These are phyloP conservation scores for Colletotrichum sp. DNA, from an alignment of 2,329 filamentous ascomycete species.

Conservation along the genomic window DNA sequence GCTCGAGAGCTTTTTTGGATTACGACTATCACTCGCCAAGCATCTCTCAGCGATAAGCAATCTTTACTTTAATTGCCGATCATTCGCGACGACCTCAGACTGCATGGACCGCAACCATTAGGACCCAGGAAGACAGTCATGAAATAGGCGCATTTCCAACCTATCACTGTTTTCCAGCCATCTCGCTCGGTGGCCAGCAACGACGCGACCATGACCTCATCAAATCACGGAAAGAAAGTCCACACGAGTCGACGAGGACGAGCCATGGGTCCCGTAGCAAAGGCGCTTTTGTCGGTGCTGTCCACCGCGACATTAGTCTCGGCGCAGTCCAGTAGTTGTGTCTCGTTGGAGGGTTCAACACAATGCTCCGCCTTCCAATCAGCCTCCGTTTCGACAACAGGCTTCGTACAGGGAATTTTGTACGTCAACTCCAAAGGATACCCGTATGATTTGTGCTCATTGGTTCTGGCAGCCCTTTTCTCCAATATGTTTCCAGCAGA, in stretches of 20 bases:
- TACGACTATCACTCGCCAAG: slow-evolving; percentile 33
- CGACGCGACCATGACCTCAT: neutral
- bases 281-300: slow-evolving; percentile 28
- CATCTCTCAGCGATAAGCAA: slow-evolving; percentile 28
- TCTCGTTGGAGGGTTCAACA: slow-evolving; percentile 74
- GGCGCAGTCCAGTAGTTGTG: slow-evolving; percentile 48
- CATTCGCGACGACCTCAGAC: neutral
- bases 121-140: slow-evolving; percentile 7
- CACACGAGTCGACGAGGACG: neutral
- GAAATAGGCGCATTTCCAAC: neutral
- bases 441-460: slow-evolving; percentile 19
- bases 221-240: neutral
- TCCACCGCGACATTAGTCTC: slow-evolving; percentile 41
- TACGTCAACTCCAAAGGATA: slow-evolving; percentile 45
- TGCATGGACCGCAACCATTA: neutral
- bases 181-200: neutral
- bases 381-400: slow-evolving; percentile 73
- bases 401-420: slow-evolving; percentile 65
- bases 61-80: neutral
- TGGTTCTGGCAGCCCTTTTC: slow-evolving; percentile 72
- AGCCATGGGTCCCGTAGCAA: neutral
- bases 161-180: neutral
- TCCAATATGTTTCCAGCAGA: slow-evolving; percentile 78
- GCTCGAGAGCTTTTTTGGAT: slow-evolving; percentile 33
- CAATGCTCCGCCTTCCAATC: slow-evolving; percentile 75